These are phyloP conservation scores for Chaetoceros muelleri DNA, from an alignment of 108 stramenopile species.

Conservation along the genomic window DNA sequence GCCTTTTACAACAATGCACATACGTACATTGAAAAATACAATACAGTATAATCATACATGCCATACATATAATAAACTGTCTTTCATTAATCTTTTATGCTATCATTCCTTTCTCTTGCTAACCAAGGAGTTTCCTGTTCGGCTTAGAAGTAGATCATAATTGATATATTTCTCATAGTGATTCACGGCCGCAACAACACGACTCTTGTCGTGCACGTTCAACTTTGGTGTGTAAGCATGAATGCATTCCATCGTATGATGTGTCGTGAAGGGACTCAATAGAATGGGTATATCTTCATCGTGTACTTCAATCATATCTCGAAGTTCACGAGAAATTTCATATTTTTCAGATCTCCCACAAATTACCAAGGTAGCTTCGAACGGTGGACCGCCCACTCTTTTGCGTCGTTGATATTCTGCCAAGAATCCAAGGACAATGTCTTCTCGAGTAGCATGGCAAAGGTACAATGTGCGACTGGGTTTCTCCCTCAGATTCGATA, in stretches of 20 bases:
- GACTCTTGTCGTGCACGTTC: constrained; percentile 74
- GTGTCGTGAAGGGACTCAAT: constrained; percentile 45
- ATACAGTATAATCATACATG: too few species aligned
- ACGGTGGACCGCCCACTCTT: constrained; percentile 27
- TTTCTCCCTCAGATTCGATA: constrained; percentile 77
- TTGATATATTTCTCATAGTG: constrained; percentile 91
- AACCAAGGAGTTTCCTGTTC: constrained; percentile 1
- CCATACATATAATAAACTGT: too few species aligned
- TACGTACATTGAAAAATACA: too few species aligned
- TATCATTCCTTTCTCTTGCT: too few species aligned
- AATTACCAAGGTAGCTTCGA: constrained; percentile 73
- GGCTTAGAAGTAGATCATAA: constrained; percentile 62
- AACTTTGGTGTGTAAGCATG: constrained; percentile 84
- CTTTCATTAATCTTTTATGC: too few species aligned
- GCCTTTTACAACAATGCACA: too few species aligned
- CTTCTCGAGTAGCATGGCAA: constrained; percentile 84
- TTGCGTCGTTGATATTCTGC: constrained; percentile 62
- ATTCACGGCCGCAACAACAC: constrained; percentile 72
- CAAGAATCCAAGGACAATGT: constrained; percentile 88
- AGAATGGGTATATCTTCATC: constrained; percentile 52
- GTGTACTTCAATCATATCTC: constrained; percentile 58
- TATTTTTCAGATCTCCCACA: constrained; percentile 73
- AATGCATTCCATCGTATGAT: constrained; percentile 66
- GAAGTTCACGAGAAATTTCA: constrained; percentile 38
- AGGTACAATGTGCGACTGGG: constrained; percentile 79